Evolutionary conservation across 306 rosid species (phyloP).

Genomic region (Trifolium dubium): DNA sequence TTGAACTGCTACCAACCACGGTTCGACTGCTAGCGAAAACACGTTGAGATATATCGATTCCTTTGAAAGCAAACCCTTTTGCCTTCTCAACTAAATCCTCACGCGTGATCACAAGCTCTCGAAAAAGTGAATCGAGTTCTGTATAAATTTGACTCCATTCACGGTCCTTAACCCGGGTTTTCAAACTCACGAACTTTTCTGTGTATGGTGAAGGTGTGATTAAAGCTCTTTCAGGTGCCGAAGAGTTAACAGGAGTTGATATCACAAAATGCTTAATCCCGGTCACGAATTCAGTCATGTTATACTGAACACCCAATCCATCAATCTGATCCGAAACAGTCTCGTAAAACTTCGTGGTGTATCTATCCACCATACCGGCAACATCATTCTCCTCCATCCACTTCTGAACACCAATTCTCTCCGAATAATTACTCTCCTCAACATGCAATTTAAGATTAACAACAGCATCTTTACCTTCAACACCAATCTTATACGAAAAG

Average conservation of each 20-base stretch:
- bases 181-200: conserved; percentile 77
- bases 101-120: conserved; percentile 73
- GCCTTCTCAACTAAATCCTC: conserved; percentile 88
- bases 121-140: conserved; percentile 67
- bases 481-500: conserved; percentile 90
- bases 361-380: conserved; percentile 82
- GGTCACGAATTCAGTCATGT: conserved; percentile 78
- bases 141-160: conserved; percentile 80
- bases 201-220: conserved; percentile 63
- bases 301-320: conserved; percentile 86
- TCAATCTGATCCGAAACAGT: conserved; percentile 86
- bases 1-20: conserved; percentile 77
- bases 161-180: conserved; percentile 56
- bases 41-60: conserved; percentile 76
- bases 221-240: conserved; percentile 49
- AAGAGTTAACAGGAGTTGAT: conserved; percentile 52
- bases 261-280: conserved; percentile 86
- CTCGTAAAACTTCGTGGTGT: conserved; percentile 73
- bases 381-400: conserved; percentile 99
- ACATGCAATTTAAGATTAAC: conserved; percentile 79
- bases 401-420: conserved; percentile 76
- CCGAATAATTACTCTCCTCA: conserved; percentile 83
- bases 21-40: conserved; percentile 68
- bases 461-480: conserved; percentile 93
- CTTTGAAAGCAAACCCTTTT: conserved; percentile 73